phyloP scores from a whole-genome alignment of 2,329 filamentous ascomycete species.

The Cladobotryum protrusum region DNA sequence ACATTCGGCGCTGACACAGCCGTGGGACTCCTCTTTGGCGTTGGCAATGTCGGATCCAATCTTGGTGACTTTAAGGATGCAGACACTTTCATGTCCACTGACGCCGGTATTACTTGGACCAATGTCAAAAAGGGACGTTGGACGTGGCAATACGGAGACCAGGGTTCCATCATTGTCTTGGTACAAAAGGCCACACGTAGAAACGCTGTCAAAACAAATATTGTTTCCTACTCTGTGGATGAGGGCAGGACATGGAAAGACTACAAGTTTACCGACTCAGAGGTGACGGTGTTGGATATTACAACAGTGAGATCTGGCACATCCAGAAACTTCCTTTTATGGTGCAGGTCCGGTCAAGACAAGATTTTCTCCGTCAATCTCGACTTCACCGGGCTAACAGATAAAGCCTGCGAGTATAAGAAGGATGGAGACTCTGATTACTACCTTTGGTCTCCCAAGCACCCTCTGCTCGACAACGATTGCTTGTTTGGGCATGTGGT shows the following conservation, averaged over 20 bases:
- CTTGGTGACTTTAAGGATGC: conserved; percentile 64
- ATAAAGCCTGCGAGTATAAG: conserved; percentile 63
- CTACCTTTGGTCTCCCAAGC: conserved; percentile 77
- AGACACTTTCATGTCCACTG: conserved; percentile 84
- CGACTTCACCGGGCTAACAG: conserved; percentile 78
- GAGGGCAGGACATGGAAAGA: conserved; percentile 75
- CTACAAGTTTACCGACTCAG: conserved; percentile 64
- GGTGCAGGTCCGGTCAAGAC: conserved; percentile 58
- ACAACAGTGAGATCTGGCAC: conserved; percentile 85
- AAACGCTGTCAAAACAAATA: conserved; percentile 60
- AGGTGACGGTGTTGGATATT: conserved; percentile 71
- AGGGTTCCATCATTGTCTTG: conserved; percentile 86
- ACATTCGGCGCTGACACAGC: conserved; percentile 86
- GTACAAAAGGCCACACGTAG: conserved; percentile 66
- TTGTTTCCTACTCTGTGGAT: conserved; percentile 70
- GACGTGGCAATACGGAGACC: conserved; percentile 93
- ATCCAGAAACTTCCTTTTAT: conserved; percentile 86
- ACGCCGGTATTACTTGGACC: conserved; percentile 87
- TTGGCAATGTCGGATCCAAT: conserved; percentile 78
- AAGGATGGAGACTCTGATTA: conserved; percentile 65
- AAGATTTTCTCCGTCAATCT: conserved; percentile 71
- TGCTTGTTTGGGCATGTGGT: conserved; percentile 91
- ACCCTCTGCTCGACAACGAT: conserved; percentile 69
- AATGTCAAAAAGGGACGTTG: conserved; percentile 81
- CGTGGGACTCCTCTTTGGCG: conserved; percentile 82